Percentiles rank a stretch among this genome's conserved stretches.
These are phyloP conservation scores for Aspergillus ibericus DNA, from an alignment of 2,329 filamentous ascomycete species.

Conservation along the genomic window DNA sequence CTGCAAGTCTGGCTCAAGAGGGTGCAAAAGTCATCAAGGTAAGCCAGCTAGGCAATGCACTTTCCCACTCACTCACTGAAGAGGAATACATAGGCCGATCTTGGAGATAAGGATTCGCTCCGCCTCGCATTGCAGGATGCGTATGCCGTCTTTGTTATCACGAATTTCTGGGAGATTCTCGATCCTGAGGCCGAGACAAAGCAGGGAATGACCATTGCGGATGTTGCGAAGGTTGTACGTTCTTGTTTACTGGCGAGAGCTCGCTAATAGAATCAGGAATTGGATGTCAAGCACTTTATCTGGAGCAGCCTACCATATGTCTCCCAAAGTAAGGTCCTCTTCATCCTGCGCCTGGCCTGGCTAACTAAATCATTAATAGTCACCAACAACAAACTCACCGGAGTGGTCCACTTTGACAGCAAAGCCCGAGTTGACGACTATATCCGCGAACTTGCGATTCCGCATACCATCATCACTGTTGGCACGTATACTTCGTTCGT, in stretches of 20 bases:
- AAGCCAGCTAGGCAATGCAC: neutral
- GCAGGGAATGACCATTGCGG: constrained; percentile 23
- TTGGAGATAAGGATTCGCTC: constrained; percentile 49
- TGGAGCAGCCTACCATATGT: constrained; percentile 20
- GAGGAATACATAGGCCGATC: constrained; percentile 44
- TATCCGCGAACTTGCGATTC: constrained; percentile 35
- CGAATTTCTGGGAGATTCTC: constrained; percentile 4
- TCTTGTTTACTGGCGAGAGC: constrained; percentile 9
- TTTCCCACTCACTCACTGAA: neutral
- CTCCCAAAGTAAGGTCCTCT: constrained; percentile 19
- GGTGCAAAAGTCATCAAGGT: constrained; percentile 51
- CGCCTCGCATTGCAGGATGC: constrained; percentile 47
- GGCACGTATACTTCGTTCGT: constrained; percentile 9
- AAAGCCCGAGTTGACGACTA: constrained; percentile 57
- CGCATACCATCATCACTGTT: constrained; percentile 18
- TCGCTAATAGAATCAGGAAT: neutral
- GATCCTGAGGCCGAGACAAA: constrained; percentile 11
- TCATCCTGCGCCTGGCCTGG: neutral
- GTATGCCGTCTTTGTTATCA: constrained; percentile 42
- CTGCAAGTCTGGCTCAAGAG: constrained; percentile 44
- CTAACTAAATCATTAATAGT: constrained; percentile 16
- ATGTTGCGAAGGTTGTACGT: constrained; percentile 25
- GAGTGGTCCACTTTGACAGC: constrained; percentile 54
- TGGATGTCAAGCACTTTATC: constrained; percentile 5
- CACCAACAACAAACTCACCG: constrained; percentile 26